Percentiles rank a stretch among this genome's conserved stretches.
phyloP scores from a whole-genome alignment of 1,139 yeast species.

The Groenewaldozyma sp. region DNA sequence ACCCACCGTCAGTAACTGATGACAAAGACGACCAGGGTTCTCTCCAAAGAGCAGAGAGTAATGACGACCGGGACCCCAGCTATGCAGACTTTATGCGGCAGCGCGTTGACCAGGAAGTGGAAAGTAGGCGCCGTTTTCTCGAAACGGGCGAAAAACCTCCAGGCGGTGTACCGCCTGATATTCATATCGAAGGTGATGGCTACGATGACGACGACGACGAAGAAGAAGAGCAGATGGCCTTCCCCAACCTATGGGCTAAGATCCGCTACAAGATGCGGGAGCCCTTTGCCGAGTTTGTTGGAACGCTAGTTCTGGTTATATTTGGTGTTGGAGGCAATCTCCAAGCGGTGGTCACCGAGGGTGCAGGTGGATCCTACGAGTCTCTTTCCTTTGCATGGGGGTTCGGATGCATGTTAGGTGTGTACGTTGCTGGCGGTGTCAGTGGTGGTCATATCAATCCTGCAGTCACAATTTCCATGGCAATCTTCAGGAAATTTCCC shows the following conservation, averaged over 20 bases:
- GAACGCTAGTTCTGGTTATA: slow-evolving; percentile 37
- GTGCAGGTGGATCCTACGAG: slow-evolving; percentile 34
- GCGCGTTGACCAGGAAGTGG: background rate
- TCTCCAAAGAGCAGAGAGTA: background rate
- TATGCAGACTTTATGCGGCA: background rate
- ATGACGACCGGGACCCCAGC: background rate
- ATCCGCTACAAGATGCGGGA: background rate
- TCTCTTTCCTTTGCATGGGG: slow-evolving; percentile 42
- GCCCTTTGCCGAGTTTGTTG: slow-evolving; percentile 38
- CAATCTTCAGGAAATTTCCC: slow-evolving; percentile 27
- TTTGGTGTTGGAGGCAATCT: slow-evolving; percentile 42
- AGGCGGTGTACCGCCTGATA: too few relatives aligned
- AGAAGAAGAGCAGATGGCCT: too few relatives aligned
- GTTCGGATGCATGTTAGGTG: slow-evolving; percentile 41
- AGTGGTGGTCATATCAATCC: slow-evolving; percentile 31
- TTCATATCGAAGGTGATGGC: background rate
- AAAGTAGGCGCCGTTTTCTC: background rate
- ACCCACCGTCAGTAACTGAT: background rate
- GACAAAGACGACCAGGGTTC: background rate
- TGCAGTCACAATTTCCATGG: slow-evolving; percentile 25
- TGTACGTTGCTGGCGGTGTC: slow-evolving; percentile 27
- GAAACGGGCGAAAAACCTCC: background rate
- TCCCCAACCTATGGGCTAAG: background rate
- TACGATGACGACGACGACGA: background rate
- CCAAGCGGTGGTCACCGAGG: slow-evolving; percentile 32